A percentile compares a stretch with the other conserved stretches of the same genome.
phyloP scores from a whole-genome alignment of 306 rosid species.

The Potentilla sterilis region DNA sequence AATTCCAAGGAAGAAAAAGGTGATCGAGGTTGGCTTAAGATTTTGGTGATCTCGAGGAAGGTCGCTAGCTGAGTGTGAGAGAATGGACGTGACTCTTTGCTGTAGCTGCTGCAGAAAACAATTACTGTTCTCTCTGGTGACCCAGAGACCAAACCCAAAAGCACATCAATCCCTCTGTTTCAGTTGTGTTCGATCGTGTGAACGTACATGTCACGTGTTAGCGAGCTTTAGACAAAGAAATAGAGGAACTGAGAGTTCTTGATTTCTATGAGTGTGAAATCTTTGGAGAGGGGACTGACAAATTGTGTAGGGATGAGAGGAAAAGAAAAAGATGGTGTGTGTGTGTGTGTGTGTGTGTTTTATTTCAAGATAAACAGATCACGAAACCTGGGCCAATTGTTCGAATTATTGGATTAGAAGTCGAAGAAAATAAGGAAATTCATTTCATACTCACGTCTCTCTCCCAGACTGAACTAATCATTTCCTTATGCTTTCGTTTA shows the following conservation, averaged over 20 bases:
- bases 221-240: not conserved
- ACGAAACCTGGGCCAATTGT: not conserved
- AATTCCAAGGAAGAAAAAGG: slow-evolving; percentile 41
- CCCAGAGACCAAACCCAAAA: slow-evolving; percentile 6
- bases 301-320: slow-evolving; percentile 22
- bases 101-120: not conserved
- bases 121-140: not conserved
- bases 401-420: slow-evolving; percentile 23
- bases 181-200: slow-evolving; percentile 16
- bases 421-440: slow-evolving; percentile 35
- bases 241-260: slow-evolving; percentile 31
- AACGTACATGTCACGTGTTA: slow-evolving; percentile 6
- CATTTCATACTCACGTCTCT: slow-evolving; percentile 8
- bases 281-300: slow-evolving; percentile 30
- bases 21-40: slow-evolving; percentile 9
- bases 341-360: slow-evolving; percentile 14
- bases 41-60: slow-evolving; percentile 56
- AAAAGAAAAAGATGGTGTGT: slow-evolving; percentile 17
- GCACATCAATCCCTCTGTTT: slow-evolving; percentile 19
- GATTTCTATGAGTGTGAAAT: slow-evolving; percentile 37
- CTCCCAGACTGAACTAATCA: slow-evolving; percentile 4
- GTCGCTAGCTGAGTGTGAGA: not conserved
- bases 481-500: not conserved
- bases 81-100: slow-evolving; percentile 7
- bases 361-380: slow-evolving; percentile 12